These are phyloP conservation scores for Nicotiana attenuata DNA, from an alignment of 257 asterid genomes.

Conservation along the genomic window DNA sequence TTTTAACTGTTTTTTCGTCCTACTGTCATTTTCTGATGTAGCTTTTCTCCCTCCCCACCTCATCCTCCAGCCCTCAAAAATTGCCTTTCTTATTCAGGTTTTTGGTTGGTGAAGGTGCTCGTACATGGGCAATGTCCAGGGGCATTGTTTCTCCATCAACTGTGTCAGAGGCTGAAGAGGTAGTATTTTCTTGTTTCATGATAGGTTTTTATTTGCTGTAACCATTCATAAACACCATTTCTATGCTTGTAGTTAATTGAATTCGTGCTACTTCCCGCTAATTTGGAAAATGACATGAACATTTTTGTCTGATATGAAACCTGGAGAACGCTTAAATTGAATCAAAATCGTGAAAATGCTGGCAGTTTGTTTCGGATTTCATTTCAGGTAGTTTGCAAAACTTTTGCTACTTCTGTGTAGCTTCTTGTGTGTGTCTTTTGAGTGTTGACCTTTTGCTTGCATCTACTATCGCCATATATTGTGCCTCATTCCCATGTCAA, in stretches of 20 bases:
- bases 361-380: no score
- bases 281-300: neutral
- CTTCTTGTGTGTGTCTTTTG: neutral
- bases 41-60: neutral
- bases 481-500: neutral
- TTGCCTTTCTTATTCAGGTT: conserved; percentile 45
- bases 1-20: neutral
- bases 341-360: no score
- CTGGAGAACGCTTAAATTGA: neutral
- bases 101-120: conserved; percentile 93
- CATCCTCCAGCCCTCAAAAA: neutral
- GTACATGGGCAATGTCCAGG: conserved; percentile 77
- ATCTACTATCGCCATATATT: neutral
- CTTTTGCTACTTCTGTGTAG: neutral
- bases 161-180: conserved; percentile 51
- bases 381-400: neutral
- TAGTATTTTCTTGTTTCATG: conserved; percentile 16
- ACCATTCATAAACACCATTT: neutral
- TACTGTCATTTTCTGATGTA: neutral
- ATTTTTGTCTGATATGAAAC: neutral
- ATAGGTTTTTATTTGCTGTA: neutral
- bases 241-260: neutral
- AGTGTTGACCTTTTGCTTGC: neutral
- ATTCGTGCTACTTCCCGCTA: neutral
- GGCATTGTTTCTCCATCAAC: conserved; percentile 44